phyloP scores from a whole-genome alignment of 768 basidiomycete species.

The Rhodotorula sphaerocarpa region DNA sequence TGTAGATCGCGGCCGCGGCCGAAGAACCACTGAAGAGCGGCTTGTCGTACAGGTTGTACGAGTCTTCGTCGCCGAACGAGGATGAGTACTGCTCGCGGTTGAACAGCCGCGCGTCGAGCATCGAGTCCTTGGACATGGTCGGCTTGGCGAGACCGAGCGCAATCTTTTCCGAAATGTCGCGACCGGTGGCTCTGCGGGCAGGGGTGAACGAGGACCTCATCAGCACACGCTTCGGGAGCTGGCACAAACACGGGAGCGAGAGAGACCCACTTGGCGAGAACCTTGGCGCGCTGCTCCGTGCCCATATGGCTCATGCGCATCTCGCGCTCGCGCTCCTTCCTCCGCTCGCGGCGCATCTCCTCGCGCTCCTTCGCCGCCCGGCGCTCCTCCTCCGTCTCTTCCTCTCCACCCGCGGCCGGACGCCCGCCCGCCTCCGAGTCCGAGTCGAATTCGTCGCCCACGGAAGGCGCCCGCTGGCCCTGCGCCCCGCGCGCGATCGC shows the following conservation, averaged over 20 bases:
- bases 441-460: background rate
- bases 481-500: slow-evolving; percentile 11
- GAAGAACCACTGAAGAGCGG: slow-evolving; percentile 93
- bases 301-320: slow-evolving; percentile 99
- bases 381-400: slow-evolving; percentile 44
- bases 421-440: slow-evolving; percentile 39
- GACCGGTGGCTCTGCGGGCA: slow-evolving; percentile 66
- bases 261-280: slow-evolving; percentile 61
- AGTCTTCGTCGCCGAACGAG: slow-evolving; percentile 81
- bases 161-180: slow-evolving; percentile 98
- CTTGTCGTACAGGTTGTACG: slow-evolving; percentile 88
- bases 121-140: slow-evolving; percentile 87
- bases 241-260: background rate
- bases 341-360: slow-evolving; percentile 81
- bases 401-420: slow-evolving; percentile 10
- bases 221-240: background rate
- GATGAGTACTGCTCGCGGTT: slow-evolving; percentile 81
- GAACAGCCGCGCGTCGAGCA: slow-evolving; percentile 94
- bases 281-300: slow-evolving; percentile 87
- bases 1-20: slow-evolving; percentile 99
- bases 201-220: background rate
- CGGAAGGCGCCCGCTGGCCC: slow-evolving; percentile 7
- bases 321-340: slow-evolving; percentile 87
- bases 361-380: slow-evolving; percentile 80
- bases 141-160: slow-evolving; percentile 97